Conservation (phyloP, 495 filamentous ascomycete species). For the Lasiosphaeria miniovina region DNA sequence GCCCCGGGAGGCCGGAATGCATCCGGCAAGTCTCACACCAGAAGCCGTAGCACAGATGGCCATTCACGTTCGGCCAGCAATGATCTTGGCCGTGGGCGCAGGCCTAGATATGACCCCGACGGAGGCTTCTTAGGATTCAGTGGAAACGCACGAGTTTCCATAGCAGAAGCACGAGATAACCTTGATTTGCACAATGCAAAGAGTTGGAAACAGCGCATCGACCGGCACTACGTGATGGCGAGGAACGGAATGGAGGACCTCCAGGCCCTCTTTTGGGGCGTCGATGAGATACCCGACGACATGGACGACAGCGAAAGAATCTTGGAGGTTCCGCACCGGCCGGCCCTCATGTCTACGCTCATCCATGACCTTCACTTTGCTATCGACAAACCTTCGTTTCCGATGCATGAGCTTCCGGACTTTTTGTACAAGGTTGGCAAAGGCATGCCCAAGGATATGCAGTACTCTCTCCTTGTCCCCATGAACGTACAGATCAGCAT, state of each 20-base stretch:
- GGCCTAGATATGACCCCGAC: slow-evolving; percentile 71
- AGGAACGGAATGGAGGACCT: slow-evolving; percentile 74
- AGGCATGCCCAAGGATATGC: slow-evolving; percentile 87
- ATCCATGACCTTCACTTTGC: slow-evolving; percentile 82
- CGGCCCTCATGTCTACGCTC: slow-evolving; percentile 73
- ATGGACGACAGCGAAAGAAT: slow-evolving; percentile 80
- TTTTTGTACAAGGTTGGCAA: slow-evolving; percentile 90
- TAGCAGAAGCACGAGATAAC: slow-evolving; percentile 68
- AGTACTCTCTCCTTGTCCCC: slow-evolving; percentile 84
- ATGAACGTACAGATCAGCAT: slow-evolving; percentile 87
- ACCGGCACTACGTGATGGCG: slow-evolving; percentile 66
- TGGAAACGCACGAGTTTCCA: slow-evolving; percentile 63
- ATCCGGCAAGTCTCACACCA: slow-evolving; percentile 27
- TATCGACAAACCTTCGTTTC: slow-evolving; percentile 92
- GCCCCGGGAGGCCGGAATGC: slow-evolving; percentile 42
- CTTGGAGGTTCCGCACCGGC: slow-evolving; percentile 81
- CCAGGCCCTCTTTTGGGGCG: slow-evolving; percentile 75
- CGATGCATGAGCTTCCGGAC: slow-evolving; percentile 69
- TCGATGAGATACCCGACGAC: slow-evolving; percentile 77
- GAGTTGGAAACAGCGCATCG: slow-evolving; percentile 91
- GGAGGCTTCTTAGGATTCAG: slow-evolving; percentile 63
- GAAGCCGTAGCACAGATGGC: slow-evolving; percentile 56
- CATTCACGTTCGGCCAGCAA: slow-evolving; percentile 35
- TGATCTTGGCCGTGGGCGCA: slow-evolving; percentile 27
- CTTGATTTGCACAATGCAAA: slow-evolving; percentile 79